Evolutionary conservation across 805 yeast genomes (phyloP), one percentile per base, ranked within the genome.

Genomic region (Lipomyces mesembrius): DNA sequence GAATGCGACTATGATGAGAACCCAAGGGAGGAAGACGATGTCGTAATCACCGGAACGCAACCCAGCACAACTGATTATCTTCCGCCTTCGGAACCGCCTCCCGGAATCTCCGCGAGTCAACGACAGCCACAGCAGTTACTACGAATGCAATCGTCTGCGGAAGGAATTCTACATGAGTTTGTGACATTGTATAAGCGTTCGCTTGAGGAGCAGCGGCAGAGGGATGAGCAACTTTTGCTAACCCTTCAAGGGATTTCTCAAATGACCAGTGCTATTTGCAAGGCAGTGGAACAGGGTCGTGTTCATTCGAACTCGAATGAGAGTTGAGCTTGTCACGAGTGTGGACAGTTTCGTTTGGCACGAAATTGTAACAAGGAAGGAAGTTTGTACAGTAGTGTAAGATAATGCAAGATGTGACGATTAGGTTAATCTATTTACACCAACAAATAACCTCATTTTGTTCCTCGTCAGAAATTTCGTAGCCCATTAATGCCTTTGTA

Each of bases 141-240:
- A 25, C 60, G 27, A 14, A 51, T 9, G 59, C 49, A 2, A 35
- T 7, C 46, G 5, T 43, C 49, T 43, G 22, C 49, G 22, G 49
- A 6, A n/a, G 49, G 49, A 43, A 43, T 59, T 11, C 25, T 65
- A 20, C 63, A 46, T 17, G 65, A 65, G 53, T 59, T 65, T 22
- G 57, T 62, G 59, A 35, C 61, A 22, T n/a, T 60, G 22, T 61
- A 62, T 55, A 61, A 59, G 32, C 63, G 52, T 59, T 43, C 64
- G 6, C 49, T 57, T 51, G 65, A 59, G 12, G 68, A 59, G 14
- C 68, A 65, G 53, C 49, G 54, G 32, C 62, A 35, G n/a, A 56
- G 65, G 9, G 65, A 65, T 51, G 68, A 65, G 57, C 63, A 55
- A 39, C 52, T 65, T 11, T 43, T 65, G 37, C 20, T 12, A 17